Evolutionary conservation across 192 early-diverging fungal species (phyloP).

Genomic region (Coemansia umbellata): DNA sequence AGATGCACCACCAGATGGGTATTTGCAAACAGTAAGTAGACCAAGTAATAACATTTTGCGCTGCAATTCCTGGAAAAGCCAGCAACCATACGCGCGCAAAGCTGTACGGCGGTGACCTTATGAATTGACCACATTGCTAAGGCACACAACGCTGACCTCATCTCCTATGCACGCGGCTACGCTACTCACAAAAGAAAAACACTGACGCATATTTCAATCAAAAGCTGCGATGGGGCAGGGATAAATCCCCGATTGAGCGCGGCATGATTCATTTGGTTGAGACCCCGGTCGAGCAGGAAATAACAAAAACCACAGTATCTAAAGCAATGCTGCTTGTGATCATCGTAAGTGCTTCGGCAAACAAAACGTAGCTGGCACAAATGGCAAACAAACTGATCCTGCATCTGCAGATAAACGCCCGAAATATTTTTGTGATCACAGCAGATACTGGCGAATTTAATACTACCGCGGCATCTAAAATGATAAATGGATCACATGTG

Average conservation of each 20-base stretch:
- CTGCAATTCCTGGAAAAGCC: constrained; percentile 9
- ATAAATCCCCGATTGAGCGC: constrained; percentile 1
- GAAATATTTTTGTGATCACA: no score
- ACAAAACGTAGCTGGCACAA: no score
- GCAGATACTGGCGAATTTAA: no score
- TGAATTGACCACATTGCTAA: constrained; percentile 33
- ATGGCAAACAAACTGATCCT: no score
- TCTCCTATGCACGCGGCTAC: constrained; percentile 20
- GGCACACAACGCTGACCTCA: constrained; percentile 14
- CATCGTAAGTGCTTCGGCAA: no score
- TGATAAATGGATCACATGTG: constrained; percentile 5
- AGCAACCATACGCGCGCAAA: constrained; percentile 13
- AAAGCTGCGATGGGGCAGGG: no score
- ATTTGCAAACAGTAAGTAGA: constrained; percentile 7
- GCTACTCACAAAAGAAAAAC: not conserved
- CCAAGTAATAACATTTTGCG: constrained; percentile 16
- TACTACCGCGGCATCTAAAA: not conserved
- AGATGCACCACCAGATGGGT: not conserved
- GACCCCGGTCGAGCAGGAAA: no score
- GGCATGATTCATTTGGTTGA: no score
- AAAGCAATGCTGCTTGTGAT: no score
- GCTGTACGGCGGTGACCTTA: constrained; percentile 23
- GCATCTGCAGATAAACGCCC: no score
- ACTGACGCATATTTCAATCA: no score
- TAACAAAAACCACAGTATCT: no score